phyloP scores from a whole-genome alignment of 768 basidiomycete species.

The Russula earlei region DNA sequence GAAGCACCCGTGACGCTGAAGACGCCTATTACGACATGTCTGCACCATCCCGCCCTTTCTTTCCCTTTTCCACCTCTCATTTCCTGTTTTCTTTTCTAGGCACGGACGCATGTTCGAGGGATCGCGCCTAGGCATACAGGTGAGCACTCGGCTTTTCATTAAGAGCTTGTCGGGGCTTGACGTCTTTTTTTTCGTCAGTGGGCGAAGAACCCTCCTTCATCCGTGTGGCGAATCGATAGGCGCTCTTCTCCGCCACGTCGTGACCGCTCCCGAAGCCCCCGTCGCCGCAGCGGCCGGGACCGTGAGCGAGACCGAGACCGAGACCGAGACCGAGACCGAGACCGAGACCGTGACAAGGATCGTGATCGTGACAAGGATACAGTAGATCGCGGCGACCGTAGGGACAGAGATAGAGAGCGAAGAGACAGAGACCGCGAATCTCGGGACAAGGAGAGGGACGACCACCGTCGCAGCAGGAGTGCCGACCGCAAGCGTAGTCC shows the following conservation, averaged over 20 bases:
- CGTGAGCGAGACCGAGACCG: constrained; percentile 27
- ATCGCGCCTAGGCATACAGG: constrained; percentile 65
- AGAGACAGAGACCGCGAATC: constrained; percentile 30
- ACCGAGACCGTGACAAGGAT: constrained; percentile 29
- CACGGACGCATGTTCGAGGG: constrained; percentile 72
- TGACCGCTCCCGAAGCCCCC: constrained; percentile 34
- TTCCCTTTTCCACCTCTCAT: not conserved
- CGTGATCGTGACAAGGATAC: constrained; percentile 19
- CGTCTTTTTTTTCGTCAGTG: constrained; percentile 34
- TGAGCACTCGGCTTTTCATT: constrained; percentile 23
- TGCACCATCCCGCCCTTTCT: constrained; percentile 6
- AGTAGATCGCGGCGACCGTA: constrained; percentile 18
- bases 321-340: constrained; percentile 26
- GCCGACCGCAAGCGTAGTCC: constrained; percentile 39
- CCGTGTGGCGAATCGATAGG: constrained; percentile 72
- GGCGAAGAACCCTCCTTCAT: constrained; percentile 76
- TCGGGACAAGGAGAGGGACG: constrained; percentile 33
- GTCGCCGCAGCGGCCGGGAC: constrained; percentile 32
- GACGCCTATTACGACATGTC: constrained; percentile 82
- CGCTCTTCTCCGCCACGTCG: constrained; percentile 37
- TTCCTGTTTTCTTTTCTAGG: constrained; percentile 32
- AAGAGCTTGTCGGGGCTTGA: not conserved
- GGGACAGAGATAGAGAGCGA: constrained; percentile 22
- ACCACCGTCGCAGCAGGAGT: constrained; percentile 35
- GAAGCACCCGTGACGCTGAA: constrained; percentile 67